These are phyloP conservation scores for Boletus sp. DNA, from an alignment of 768 basidiomycete genomes.

Conservation along the genomic window DNA sequence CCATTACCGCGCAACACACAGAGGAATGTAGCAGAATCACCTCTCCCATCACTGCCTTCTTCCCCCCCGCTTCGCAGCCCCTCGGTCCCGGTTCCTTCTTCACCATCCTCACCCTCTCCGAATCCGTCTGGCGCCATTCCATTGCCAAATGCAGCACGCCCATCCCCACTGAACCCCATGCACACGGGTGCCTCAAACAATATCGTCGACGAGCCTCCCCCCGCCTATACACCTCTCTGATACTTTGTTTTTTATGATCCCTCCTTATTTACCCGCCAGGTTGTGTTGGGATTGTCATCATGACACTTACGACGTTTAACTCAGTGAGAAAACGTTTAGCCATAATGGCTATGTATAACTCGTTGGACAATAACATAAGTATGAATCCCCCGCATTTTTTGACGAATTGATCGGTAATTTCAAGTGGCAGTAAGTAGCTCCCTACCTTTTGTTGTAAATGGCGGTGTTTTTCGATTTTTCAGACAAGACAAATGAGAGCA, in stretches of 20 bases:
- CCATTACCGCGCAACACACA: not conserved
- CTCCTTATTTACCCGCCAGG: not conserved
- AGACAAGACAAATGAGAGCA: not conserved
- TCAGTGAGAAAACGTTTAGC: not conserved
- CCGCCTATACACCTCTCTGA: conserved; percentile 27
- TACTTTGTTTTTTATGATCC: not conserved
- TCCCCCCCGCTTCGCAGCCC: not conserved
- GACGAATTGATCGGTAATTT: not conserved
- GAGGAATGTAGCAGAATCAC: not conserved
- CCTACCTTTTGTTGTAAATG: not conserved
- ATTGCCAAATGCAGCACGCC: not conserved
- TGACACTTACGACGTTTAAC: not conserved
- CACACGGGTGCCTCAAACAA: conserved; percentile 13
- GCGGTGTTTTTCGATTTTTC: not conserved
- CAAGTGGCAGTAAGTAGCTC: not conserved
- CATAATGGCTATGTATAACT: conserved; percentile 2
- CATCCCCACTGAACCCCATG: conserved; percentile 2
- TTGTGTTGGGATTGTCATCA: not conserved
- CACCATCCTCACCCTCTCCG: not conserved
- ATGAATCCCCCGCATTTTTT: not conserved
- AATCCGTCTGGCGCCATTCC: not conserved
- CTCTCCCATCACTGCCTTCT: not conserved
- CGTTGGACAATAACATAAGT: conserved; percentile 1
- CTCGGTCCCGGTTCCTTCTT: not conserved
- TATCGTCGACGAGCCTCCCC: conserved; percentile 20